Conservation (phyloP, 192 early-diverging fungal species). For the Coemansia sp. region DNA sequence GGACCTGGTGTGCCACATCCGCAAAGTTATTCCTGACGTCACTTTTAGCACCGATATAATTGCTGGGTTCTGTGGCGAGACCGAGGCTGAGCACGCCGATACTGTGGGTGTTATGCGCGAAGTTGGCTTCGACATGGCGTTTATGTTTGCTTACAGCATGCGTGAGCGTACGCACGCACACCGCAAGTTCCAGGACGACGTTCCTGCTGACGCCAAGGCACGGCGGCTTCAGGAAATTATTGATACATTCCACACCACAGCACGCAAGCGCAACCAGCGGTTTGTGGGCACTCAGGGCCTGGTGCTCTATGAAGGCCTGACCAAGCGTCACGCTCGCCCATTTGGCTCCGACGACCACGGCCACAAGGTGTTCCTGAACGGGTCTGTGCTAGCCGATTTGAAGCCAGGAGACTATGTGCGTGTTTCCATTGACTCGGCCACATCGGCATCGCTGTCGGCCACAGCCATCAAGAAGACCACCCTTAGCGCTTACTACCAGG, state of each 20-base stretch:
- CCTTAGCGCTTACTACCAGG: conserved; percentile 24
- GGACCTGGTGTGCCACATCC: conserved; percentile 64
- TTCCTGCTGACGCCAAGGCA: conserved; percentile 62
- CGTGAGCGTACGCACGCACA: conserved; percentile 75
- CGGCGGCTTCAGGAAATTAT: conserved; percentile 68
- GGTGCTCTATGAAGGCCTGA: conserved; percentile 60
- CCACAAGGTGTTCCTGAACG: conserved; percentile 64
- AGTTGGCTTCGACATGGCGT: conserved; percentile 71
- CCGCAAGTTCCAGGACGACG: conserved; percentile 65
- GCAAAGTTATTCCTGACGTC: conserved; percentile 67
- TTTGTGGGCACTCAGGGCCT: conserved; percentile 54
- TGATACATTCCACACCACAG: conserved; percentile 60
- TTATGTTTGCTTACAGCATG: conserved; percentile 81
- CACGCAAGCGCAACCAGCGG: conserved; percentile 55
- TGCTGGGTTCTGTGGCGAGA: conserved; percentile 77
- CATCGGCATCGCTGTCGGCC: conserved; percentile 47
- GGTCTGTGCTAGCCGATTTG: conserved; percentile 14
- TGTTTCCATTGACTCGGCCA: conserved; percentile 31
- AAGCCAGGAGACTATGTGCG: conserved; percentile 43
- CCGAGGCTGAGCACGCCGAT: conserved; percentile 67
- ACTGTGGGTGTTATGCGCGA: conserved; percentile 66
- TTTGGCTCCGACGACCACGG: conserved; percentile 68
- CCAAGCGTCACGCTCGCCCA: conserved; percentile 43
- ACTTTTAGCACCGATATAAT: conserved; percentile 75
- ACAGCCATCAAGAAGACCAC: conserved; percentile 30